Conservation (phyloP, 257 asterid species). For the Solanum acaule region DNA sequence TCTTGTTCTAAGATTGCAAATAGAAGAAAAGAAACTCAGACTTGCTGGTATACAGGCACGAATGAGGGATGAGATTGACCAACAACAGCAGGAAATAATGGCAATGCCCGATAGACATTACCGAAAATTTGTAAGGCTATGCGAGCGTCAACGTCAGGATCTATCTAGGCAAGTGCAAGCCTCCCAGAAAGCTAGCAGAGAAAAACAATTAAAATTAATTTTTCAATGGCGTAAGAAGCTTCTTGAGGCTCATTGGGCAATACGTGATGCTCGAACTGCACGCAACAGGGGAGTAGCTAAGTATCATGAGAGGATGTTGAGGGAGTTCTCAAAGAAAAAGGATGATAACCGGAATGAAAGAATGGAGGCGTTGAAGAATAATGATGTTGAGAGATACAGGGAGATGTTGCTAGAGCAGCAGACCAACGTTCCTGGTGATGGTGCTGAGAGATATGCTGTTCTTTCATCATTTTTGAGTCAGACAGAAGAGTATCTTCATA, state of each 20-base stretch:
- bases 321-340: conserved; percentile 91
- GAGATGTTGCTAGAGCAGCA: conserved; percentile 99
- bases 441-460: conserved; percentile 97
- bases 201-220: conserved; percentile 84
- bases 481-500: conserved; percentile 91
- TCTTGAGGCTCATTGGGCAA: conserved; percentile 96
- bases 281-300: conserved; percentile 98
- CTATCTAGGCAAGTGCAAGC: conserved; percentile 90
- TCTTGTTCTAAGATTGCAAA: conserved; percentile 78
- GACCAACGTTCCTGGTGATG: conserved; percentile 72
- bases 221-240: conserved; percentile 99
- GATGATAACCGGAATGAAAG: conserved; percentile 87
- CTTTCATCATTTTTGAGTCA: conserved; percentile 83
- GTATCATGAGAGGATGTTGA: conserved; percentile 92
- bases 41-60: conserved; percentile 91
- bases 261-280: conserved; percentile 96
- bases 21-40: conserved; percentile 89
- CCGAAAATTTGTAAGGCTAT: conserved; percentile 82
- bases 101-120: conserved; percentile 99
- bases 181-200: conserved; percentile 75
- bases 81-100: conserved; percentile 92
- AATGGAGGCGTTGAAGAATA: conserved; percentile 98
- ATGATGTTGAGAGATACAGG: conserved; percentile 94
- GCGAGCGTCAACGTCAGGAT: conserved; percentile 98
- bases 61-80: conserved; percentile 87